phyloP scores from a whole-genome alignment of 2,329 filamentous ascomycete species.

The Teratosphaeria nubilosa region DNA sequence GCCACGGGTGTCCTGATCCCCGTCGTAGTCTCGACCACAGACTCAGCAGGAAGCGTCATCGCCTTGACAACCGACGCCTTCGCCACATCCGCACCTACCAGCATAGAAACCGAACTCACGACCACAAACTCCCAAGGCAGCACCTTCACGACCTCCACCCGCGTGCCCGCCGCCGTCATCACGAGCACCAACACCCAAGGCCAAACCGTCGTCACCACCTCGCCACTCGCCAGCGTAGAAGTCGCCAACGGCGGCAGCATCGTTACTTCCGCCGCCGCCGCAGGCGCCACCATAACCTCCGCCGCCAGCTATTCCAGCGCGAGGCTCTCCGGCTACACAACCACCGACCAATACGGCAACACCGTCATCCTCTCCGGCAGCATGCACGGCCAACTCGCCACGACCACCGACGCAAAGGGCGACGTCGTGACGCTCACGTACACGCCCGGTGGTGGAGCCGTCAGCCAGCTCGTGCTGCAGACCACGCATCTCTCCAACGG shows the following conservation, averaged over 20 bases:
- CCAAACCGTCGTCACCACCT: slow-evolving; percentile 27
- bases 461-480: slow-evolving; percentile 30
- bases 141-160: slow-evolving; percentile 26
- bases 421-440: slow-evolving; percentile 37
- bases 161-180: slow-evolving; percentile 29
- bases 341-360: slow-evolving; percentile 31
- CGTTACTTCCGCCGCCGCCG: slow-evolving; percentile 28
- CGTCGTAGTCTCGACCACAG: slow-evolving; percentile 29
- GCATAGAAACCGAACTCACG: slow-evolving; percentile 19
- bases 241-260: slow-evolving; percentile 29
- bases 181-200: slow-evolving; percentile 32
- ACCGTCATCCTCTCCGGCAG: slow-evolving; percentile 26
- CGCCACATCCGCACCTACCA: slow-evolving; percentile 21
- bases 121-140: slow-evolving; percentile 22
- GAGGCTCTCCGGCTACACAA: slow-evolving; percentile 14
- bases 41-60: slow-evolving; percentile 27
- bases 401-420: slow-evolving; percentile 32
- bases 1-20: slow-evolving; percentile 30
- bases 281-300: slow-evolving; percentile 20
- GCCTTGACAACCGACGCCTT: slow-evolving; percentile 30
- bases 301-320: slow-evolving; percentile 11
- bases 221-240: slow-evolving; percentile 28
- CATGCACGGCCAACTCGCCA: slow-evolving; percentile 31
- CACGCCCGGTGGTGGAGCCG: slow-evolving; percentile 32
- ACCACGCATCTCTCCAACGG: slow-evolving; percentile 28